Conservation (phyloP, 768 basidiomycete species). For the Naganishia vaughanmartiniae region DNA sequence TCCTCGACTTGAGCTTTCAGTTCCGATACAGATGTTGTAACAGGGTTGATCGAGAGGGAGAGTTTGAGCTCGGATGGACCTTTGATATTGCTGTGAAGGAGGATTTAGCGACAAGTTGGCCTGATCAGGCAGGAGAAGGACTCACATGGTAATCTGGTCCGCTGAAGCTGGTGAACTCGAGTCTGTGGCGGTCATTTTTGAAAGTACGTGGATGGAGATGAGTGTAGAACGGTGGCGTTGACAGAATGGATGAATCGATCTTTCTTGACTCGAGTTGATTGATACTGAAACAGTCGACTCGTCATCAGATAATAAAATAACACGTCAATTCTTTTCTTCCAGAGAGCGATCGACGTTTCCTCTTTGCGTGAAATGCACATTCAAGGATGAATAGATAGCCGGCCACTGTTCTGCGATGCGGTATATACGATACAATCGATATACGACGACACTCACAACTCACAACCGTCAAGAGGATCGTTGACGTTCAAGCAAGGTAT, state of each 20-base stretch:
- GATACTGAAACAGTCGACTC: neutral
- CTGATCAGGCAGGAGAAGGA: neutral
- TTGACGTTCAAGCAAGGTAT: neutral
- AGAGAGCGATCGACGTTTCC: conserved; percentile 11
- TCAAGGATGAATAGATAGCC: conserved; percentile 18
- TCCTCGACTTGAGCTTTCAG: conserved; percentile 86
- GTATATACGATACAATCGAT: no score
- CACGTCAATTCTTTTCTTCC: neutral
- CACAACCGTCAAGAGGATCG: neutral
- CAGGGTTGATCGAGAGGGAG: conserved; percentile 72
- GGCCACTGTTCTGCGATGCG: no score
- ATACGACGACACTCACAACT: conserved; percentile 74
- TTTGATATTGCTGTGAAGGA: conserved; percentile 50
- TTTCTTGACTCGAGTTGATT: no score
- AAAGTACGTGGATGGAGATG: neutral
- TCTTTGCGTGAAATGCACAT: conserved; percentile 5
- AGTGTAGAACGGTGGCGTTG: neutral
- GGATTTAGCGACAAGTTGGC: neutral
- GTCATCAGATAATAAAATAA: neutral
- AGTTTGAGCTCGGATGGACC: conserved; percentile 89
- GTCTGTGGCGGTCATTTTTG: neutral
- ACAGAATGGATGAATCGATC: neutral
- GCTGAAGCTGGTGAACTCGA: conserved; percentile 6
- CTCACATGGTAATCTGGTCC: conserved; percentile 41
- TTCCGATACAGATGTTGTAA: conserved; percentile 75